Evolutionary conservation across 2,329 filamentous ascomycete genomes (phyloP).

Genomic region (Diplodia seriata): DNA sequence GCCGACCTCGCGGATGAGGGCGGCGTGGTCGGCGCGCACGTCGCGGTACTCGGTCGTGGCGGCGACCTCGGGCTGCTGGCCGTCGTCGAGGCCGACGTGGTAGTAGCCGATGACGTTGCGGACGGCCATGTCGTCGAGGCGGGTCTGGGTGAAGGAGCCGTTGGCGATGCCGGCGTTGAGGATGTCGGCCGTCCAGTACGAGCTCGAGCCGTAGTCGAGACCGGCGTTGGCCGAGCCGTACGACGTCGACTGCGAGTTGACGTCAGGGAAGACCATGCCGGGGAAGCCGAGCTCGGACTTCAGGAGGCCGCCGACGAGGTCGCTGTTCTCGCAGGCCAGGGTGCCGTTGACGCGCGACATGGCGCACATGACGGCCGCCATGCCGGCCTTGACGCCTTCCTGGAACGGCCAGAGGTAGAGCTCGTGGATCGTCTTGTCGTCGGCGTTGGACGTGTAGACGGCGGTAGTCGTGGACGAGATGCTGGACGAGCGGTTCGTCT

Average conservation of each 20-base stretch:
- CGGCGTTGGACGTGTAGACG: slow-evolving; percentile 35
- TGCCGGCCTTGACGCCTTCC: slow-evolving; percentile 42
- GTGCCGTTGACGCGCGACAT: slow-evolving; percentile 54
- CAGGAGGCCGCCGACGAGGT: slow-evolving; percentile 54
- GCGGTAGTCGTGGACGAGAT: slow-evolving; percentile 11
- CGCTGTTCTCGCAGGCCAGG: slow-evolving; percentile 55
- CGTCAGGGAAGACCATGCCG: slow-evolving; percentile 40
- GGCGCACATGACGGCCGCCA: slow-evolving; percentile 43
- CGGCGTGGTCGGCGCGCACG: slow-evolving; percentile 46
- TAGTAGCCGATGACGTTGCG: slow-evolving; percentile 58
- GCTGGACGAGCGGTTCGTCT: slow-evolving; percentile 35
- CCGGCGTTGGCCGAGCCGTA: slow-evolving; percentile 31
- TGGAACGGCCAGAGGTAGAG: slow-evolving; percentile 44
- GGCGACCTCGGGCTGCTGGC: slow-evolving; percentile 49
- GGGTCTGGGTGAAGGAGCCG: slow-evolving; percentile 40
- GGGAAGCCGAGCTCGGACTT: slow-evolving; percentile 56
- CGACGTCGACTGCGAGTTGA: slow-evolving; percentile 41
- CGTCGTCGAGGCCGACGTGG: slow-evolving; percentile 56
- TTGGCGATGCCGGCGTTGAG: slow-evolving; percentile 42
- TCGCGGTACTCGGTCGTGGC: slow-evolving; percentile 30
- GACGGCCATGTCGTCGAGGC: slow-evolving; percentile 47
- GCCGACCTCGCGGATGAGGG: slow-evolving; percentile 52
- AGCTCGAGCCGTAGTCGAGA: slow-evolving; percentile 34
- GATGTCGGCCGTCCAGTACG: slow-evolving; percentile 36
- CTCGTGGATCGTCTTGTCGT: slow-evolving; percentile 42